Evolutionary conservation across 371 early-diverging fungal genomes (phyloP).

Genomic region (Lichtheimia hyalospora): DNA sequence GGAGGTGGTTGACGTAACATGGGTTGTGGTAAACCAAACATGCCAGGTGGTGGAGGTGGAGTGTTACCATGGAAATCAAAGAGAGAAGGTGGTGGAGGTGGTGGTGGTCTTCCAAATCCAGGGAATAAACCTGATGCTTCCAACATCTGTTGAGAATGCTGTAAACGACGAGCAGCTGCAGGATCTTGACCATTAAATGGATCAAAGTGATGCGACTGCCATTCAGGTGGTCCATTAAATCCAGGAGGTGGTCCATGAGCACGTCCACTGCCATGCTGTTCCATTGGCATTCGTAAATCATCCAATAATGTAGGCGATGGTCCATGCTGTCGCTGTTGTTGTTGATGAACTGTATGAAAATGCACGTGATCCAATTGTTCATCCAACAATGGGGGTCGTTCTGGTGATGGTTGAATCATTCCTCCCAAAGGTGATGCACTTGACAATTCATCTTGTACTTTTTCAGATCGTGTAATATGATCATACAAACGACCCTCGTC

Average conservation of each 20-base stretch:
- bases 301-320: background rate
- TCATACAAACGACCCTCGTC: slow-evolving; percentile 9
- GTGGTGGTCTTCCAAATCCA: slow-evolving; percentile 17
- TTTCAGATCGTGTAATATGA: slow-evolving; percentile 17
- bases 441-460: slow-evolving; percentile 16
- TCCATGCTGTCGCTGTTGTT: background rate
- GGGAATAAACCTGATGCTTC: slow-evolving; percentile 48
- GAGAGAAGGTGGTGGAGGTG: slow-evolving; percentile 14
- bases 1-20: background rate
- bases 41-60: slow-evolving; percentile 22
- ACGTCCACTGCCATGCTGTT: background rate
- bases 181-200: slow-evolving; percentile 49
- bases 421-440: slow-evolving; percentile 24
- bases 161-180: slow-evolving; percentile 42
- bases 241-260: slow-evolving; percentile 29
- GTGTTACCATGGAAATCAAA: slow-evolving; percentile 15
- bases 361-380: slow-evolving; percentile 11
- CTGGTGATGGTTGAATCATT: slow-evolving; percentile 18
- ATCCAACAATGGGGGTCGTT: slow-evolving; percentile 5
- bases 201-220: slow-evolving; percentile 40
- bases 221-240: slow-evolving; percentile 25
- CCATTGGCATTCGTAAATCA: slow-evolving; percentile 7
- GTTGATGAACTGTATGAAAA: background rate
- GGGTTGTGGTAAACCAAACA: slow-evolving; percentile 20
- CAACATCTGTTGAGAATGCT: slow-evolving; percentile 53